Evolutionary conservation across 441 rosid genomes (phyloP), one percentile per base, ranked within the genome.

Genomic region (Omphalea diandra): DNA sequence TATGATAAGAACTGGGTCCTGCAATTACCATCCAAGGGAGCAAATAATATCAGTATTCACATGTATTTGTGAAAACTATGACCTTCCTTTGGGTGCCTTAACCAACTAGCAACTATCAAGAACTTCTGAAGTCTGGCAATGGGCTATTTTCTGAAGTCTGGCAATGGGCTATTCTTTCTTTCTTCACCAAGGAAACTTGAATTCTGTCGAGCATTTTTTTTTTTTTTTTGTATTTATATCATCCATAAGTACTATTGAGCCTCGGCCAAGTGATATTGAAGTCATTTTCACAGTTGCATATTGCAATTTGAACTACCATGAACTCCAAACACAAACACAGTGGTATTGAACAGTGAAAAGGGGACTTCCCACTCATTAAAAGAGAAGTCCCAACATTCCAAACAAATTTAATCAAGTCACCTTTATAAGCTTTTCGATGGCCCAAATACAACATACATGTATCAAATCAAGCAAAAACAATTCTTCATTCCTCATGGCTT

Each of bases 381-480:
- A 66, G 59, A 79, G 53, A 71, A 44, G 40, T 64, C 43, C 68
- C 81, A 72, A 80, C 67, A 77, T 75, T 86, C 83, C 74, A 55
- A 67, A 65, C 76, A 77, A 79, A 73, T 76, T 79, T 59, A 75
- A 71, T 79, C 82, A 72, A 49, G 46, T 69, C 75, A 77, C 58
- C 74, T 76, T 77, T 77, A 43, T 50, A 61, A 64, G 52, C 75
- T 73, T 77, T 72, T 67, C 47, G 18, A 68, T 76, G 79, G 84
- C 75, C 84, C 85, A 77, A 76, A 71, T 63, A 74, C 71, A 84
- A 73, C 73, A 77, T 67, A 74, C 62, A 75, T 54, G 74, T 38
- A 81, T 80, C 83, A 80, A 80, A 83, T 83, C 87, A 85, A 79
- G 67, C 83, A 79, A 77, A 81, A 82, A 71, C 80, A 75, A 68